A percentile compares a stretch with the other conserved stretches of the same genome.
Conservation (phyloP, 2,329 filamentous ascomycete species). For the Dactylellina drechsleri region DNA sequence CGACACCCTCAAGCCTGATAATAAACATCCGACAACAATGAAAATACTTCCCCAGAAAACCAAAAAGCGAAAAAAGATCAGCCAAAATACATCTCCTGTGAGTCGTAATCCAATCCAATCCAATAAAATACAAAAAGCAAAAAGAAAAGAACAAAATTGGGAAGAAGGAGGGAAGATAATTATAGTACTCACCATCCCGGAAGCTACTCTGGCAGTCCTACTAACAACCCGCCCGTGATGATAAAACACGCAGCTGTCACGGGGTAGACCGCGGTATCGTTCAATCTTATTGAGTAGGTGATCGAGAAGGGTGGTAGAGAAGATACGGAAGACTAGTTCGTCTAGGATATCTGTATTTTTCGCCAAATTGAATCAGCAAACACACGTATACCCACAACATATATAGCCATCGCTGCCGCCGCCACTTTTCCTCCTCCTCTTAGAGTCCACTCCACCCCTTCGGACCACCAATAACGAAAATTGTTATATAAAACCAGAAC, state of each 20-base stretch:
- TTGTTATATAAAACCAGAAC: neutral
- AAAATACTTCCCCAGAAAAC: slow-evolving; percentile 18
- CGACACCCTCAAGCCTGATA: slow-evolving; percentile 19
- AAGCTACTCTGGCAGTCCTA: neutral
- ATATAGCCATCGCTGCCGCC: too few species aligned
- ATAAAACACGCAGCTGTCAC: slow-evolving; percentile 26
- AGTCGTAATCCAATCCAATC: neutral
- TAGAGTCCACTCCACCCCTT: too few species aligned
- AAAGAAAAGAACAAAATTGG: neutral
- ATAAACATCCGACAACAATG: slow-evolving; percentile 27
- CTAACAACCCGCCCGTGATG: slow-evolving; percentile 24
- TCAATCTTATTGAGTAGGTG: slow-evolving; percentile 44
- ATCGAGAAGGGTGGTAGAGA: slow-evolving; percentile 19
- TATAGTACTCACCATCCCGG: slow-evolving; percentile 40
- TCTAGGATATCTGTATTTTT: slow-evolving; percentile 35
- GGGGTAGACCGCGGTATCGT: slow-evolving; percentile 22
- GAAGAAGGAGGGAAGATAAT: too few species aligned
- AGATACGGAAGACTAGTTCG: slow-evolving; percentile 40
- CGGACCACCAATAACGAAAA: too few species aligned
- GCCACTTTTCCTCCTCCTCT: too few species aligned
- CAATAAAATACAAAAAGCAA: neutral
- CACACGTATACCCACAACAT: neutral
- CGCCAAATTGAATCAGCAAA: too few species aligned
- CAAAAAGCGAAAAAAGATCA: neutral
- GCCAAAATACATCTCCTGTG: neutral